Base-by-base conservation (phyloP, 1,284 basidiomycete genomes). In the Tetrapyrgos nigripes region DNA sequence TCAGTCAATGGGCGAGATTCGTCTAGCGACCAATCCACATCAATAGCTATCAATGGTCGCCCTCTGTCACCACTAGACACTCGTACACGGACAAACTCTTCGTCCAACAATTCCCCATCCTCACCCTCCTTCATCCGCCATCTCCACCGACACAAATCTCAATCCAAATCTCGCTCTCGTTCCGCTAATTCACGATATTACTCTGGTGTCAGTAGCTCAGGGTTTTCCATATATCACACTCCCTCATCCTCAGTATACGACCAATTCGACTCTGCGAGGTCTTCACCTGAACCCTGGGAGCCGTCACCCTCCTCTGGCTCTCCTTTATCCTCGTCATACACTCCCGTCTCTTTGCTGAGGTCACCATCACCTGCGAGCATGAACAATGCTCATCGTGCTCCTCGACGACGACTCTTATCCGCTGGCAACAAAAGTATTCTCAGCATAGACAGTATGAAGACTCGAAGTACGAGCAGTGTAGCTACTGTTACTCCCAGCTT, bases 231-330 rank as follows among this genome's bases (percentile, higher is more conserved):
- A 48, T 92, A 88, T 70, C 87, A 91, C 69, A 92, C 90, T 0
- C 89, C 91, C 6, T 83, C 86, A 0, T 90, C 89, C 0, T 91
- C 89, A n/a, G 62, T 90, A 49, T 86, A 83, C 58, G 77, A 78
- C 55, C 64, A 65, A 45, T 79, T 77, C 55, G 71, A 78, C 24
- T 85, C 85, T 10, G 86, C 87, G 1, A 80, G 82, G 5, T 82
- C 84, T 2, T 89, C 87, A 1, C 86, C 86, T 0, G 76, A 81
- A 55, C 78, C 81, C 2, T 74, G 74, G n/a, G 62, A 64, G 9
- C 70, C 75, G 3, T 60, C 64, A n/a, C n/a, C n/a, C 59, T 68
- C 71, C 31, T 52, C 68, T n/a, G 53, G 61, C 19, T 57, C 66
- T 2, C 24, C 63, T 29, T 66, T 67, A 3, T 70, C 68, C 13